Percentiles rank a stretch among this genome's conserved stretches.
phyloP scores from a whole-genome alignment of 208 protist genomes.

The Crithidia acanthocephali region DNA sequence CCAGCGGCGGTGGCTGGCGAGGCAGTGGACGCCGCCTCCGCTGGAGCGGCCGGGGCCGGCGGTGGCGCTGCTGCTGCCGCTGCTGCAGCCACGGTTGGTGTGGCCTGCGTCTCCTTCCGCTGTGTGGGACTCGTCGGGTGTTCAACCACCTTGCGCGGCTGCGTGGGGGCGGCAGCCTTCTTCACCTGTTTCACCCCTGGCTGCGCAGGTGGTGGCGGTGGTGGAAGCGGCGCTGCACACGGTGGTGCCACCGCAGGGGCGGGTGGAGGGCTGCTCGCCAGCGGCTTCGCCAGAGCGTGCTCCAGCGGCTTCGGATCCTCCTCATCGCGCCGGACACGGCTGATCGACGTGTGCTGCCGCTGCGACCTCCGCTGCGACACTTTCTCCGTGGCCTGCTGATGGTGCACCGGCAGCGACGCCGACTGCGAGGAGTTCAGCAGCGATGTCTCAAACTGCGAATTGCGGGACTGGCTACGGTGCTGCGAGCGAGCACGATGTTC shows the following conservation, averaged over 20 bases:
- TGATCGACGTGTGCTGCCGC: not conserved
- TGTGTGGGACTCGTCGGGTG: not conserved
- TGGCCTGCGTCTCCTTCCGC: not conserved
- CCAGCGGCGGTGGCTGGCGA: too few species aligned
- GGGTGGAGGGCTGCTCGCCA: not conserved
- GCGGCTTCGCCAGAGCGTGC: not conserved
- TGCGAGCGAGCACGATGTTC: conserved; percentile 22
- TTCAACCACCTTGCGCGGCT: not conserved
- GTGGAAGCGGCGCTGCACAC: not conserved
- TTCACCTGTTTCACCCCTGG: not conserved
- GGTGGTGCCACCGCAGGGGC: not conserved
- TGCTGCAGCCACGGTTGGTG: not conserved
- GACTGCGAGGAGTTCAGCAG: not conserved
- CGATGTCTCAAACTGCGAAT: not conserved
- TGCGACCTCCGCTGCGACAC: not conserved
- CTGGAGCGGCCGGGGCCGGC: not conserved
- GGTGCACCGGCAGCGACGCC: not conserved
- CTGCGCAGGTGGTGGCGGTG: not conserved
- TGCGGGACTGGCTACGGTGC: not conserved
- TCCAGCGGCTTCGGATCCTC: not conserved
- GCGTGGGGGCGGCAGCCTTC: not conserved
- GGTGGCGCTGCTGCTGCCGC: not conserved
- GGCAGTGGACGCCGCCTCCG: not conserved
- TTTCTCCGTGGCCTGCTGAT: not conserved
- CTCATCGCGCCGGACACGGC: not conserved